These are phyloP conservation scores for Penicillium desertorum DNA, from an alignment of 495 filamentous ascomycete genomes.

Conservation along the genomic window DNA sequence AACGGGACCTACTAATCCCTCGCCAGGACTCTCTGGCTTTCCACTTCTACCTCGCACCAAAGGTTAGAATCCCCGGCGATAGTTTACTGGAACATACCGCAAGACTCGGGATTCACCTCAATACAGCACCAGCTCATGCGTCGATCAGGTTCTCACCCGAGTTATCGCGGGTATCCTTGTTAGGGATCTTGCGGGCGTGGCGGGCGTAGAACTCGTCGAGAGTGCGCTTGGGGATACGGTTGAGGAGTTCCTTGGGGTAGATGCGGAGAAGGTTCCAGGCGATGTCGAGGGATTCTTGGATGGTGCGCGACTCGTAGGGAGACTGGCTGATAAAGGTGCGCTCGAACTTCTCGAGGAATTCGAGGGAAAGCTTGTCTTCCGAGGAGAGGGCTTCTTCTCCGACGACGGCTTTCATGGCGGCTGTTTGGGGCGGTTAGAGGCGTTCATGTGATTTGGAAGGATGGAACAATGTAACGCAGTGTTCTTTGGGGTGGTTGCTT, in stretches of 20 bases:
- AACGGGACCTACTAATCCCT: background rate
- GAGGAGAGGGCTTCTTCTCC: constrained; percentile 93
- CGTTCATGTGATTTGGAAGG: background rate
- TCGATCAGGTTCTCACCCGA: constrained; percentile 68
- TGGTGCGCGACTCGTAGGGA: constrained; percentile 84
- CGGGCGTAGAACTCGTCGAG: constrained; percentile 91
- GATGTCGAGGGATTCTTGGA: constrained; percentile 89
- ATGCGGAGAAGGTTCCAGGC: constrained; percentile 95
- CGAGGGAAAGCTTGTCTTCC: constrained; percentile 95
- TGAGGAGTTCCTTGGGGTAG: constrained; percentile 95
- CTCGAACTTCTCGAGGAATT: constrained; percentile 99
- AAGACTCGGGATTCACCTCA: background rate
- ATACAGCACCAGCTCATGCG: constrained; percentile 19
- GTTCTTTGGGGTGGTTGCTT: constrained; percentile 17
- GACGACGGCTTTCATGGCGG: constrained; percentile 98
- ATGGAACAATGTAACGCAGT: background rate
- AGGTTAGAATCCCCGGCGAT: background rate
- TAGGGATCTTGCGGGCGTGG: constrained; percentile 52
- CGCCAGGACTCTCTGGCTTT: background rate
- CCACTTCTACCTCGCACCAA: background rate
- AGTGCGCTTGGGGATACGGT: constrained; percentile 92
- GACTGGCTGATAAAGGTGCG: constrained; percentile 87
- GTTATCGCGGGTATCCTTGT: constrained; percentile 73
- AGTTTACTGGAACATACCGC: background rate
- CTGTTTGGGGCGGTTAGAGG: constrained; percentile 34